These are phyloP conservation scores for Pythium periplocum DNA, from an alignment of 352 stramenopile genomes.

Conservation along the genomic window DNA sequence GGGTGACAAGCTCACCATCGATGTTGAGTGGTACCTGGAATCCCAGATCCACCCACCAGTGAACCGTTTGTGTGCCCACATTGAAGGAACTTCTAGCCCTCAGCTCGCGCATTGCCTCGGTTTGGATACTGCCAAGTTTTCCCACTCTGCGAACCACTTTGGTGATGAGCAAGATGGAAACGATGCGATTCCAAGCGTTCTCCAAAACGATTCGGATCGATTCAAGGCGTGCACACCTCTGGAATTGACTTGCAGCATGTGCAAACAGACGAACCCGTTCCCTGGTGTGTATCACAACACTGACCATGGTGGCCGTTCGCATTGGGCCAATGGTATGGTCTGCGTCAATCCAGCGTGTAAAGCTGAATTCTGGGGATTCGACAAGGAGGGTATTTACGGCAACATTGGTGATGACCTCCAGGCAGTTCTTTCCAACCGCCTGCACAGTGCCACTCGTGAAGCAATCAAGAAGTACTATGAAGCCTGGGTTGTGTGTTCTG, in stretches of 20 bases:
- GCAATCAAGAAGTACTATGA: slow-evolving; percentile 88
- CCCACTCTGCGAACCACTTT: slow-evolving; percentile 54
- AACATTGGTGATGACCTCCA: slow-evolving; percentile 68
- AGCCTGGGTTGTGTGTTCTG: slow-evolving; percentile 90
- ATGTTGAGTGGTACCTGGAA: slow-evolving; percentile 97
- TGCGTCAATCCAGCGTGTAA: slow-evolving; percentile 64
- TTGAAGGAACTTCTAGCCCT: slow-evolving; percentile 94
- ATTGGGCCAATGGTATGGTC: slow-evolving; percentile 44
- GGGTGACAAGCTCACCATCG: slow-evolving; percentile 82
- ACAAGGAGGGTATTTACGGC: slow-evolving; percentile 71
- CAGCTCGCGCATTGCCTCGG: slow-evolving; percentile 96
- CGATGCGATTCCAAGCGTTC: slow-evolving; percentile 84
- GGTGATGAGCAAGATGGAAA: slow-evolving; percentile 85
- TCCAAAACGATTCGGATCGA: slow-evolving; percentile 83
- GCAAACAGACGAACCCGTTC: slow-evolving; percentile 60
- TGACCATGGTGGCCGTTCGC: slow-evolving; percentile 5
- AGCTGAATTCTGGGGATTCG: slow-evolving; percentile 79
- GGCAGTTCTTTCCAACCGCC: slow-evolving; percentile 74
- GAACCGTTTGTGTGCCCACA: slow-evolving; percentile 97
- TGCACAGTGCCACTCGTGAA: slow-evolving; percentile 75
- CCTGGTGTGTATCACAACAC: slow-evolving; percentile 50
- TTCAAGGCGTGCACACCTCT: slow-evolving; percentile 86
- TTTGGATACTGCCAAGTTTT: slow-evolving; percentile 95
- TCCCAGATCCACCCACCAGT: slow-evolving; percentile 96
- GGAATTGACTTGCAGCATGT: slow-evolving; percentile 68